Percentiles rank a stretch among this genome's conserved stretches.
These are phyloP conservation scores for Claviceps cyperi DNA, from an alignment of 2,329 filamentous ascomycete species.

Conservation along the genomic window DNA sequence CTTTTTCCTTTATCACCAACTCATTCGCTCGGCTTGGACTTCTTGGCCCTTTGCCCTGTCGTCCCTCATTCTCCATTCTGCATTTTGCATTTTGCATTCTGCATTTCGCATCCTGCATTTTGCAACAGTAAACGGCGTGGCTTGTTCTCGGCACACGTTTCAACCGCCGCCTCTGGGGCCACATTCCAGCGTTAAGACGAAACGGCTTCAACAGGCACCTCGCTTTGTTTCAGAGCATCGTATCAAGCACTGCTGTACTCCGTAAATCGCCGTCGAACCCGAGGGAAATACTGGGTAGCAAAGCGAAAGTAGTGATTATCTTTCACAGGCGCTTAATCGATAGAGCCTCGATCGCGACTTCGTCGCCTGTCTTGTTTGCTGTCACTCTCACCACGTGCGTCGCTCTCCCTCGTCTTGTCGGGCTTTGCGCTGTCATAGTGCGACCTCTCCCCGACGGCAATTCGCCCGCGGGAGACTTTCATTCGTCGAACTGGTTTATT, in stretches of 20 bases:
- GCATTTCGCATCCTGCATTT: too few species aligned
- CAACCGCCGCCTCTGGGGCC: neutral
- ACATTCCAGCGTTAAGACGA: slow-evolving; percentile 2
- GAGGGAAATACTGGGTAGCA: neutral
- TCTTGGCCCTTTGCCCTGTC: neutral
- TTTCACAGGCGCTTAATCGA: neutral
- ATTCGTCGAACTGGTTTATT: neutral
- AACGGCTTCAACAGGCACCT: neutral
- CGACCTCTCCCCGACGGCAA: neutral
- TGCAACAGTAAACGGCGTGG: neutral
- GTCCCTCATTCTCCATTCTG: neutral
- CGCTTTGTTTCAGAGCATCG: neutral
- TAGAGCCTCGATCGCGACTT: neutral
- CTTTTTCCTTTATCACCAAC: neutral
- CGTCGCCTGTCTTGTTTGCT: neutral
- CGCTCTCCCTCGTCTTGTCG: neutral
- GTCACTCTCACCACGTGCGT: neutral
- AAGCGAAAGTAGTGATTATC: neutral
- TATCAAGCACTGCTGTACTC: neutral
- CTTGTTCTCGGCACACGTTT: neutral
- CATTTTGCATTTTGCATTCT: too few species aligned
- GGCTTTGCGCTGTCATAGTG: neutral
- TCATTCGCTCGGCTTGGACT: neutral
- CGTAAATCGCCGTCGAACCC: neutral
- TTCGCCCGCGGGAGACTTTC: neutral